Evolutionary conservation across 768 basidiomycete species (phyloP).

Genomic region (Auricularia cornea): DNA sequence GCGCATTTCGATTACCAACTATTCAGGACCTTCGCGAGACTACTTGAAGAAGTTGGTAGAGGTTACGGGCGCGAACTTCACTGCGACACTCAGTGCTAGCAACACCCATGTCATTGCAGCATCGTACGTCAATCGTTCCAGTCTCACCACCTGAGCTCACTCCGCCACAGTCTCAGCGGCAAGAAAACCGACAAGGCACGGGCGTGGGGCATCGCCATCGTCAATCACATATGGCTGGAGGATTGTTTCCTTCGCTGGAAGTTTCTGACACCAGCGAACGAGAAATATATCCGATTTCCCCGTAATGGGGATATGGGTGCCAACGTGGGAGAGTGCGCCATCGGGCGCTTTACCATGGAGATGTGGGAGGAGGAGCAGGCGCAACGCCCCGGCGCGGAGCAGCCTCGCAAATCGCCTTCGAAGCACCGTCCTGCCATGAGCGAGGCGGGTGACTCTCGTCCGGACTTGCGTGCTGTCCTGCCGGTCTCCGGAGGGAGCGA

Average conservation of each 20-base stretch:
- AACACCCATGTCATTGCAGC: slow-evolving; percentile 83
- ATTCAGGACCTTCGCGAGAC: slow-evolving; percentile 77
- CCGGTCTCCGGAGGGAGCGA: not conserved
- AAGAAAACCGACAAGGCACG: slow-evolving; percentile 66
- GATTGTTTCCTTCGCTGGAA: slow-evolving; percentile 82
- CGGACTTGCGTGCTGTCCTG: not conserved
- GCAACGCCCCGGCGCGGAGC: slow-evolving; percentile 1
- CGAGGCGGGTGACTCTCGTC: not conserved
- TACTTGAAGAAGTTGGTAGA: slow-evolving; percentile 79
- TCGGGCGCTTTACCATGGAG: slow-evolving; percentile 10
- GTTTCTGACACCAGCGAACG: slow-evolving; percentile 49
- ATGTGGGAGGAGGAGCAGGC: not conserved
- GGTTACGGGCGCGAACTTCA: slow-evolving; percentile 70
- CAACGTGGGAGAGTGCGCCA: slow-evolving; percentile 27
- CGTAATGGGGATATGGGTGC: slow-evolving; percentile 55
- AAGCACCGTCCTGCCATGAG: not conserved
- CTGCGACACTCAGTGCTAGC: slow-evolving; percentile 65
- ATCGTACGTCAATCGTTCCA: slow-evolving; percentile 42
- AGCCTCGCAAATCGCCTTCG: not conserved
- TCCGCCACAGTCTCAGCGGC: slow-evolving; percentile 19
- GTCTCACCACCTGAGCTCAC: slow-evolving; percentile 1
- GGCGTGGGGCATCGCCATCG: slow-evolving; percentile 75
- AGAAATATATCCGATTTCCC: slow-evolving; percentile 65
- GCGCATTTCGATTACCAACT: slow-evolving; percentile 83
- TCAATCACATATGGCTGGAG: slow-evolving; percentile 89